Evolutionary conservation across 768 basidiomycete species (phyloP), one percentile per base, ranked within the genome.

Genomic region (Thelephora ganbajun): DNA sequence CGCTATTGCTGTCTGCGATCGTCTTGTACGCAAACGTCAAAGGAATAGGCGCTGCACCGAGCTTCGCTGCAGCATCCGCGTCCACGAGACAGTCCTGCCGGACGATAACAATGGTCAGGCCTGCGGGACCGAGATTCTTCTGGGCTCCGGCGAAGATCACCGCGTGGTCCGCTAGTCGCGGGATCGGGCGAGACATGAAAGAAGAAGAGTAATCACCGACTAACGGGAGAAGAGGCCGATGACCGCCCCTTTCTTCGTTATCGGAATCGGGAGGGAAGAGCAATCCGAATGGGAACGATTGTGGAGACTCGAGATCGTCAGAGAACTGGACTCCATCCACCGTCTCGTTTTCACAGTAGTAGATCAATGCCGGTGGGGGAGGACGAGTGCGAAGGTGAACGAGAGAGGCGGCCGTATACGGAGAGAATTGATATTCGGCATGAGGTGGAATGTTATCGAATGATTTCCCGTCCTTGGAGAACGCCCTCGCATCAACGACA

Each of bases 331-430:
- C 83, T 37, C 96, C 96, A 55, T 94, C 83, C 49, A 98, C 85
- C 12, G 96, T 99, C 70, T 99, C 96, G 71, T 99, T 99, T 63
- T 96, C 96, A 74, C 96, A 99, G 68, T 96, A 98, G 68, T 94
- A 98, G 50, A 97, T 81, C 55, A 93, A 74, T 22, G 86, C 93
- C 12, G 94, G 82, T 7, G 39, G 39, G 9, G 26, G 26, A 9
- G 26, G 26, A 30, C 26, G 26, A 30, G 26, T 30, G 26, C 26
- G 26, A 9, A 30, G 9, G 9, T 30, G 26, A 30, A 30, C 4
- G 26, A 30, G 26, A 9, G 4, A 9, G 39, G 22, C 9, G 39
- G 18, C 39, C 22, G 7, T 22, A 9, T 9, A 22, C 39, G 39
- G 22, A 41, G 84, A 83, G 68, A 97, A 90, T 9, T 65, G 60